Evolutionary conservation across 306 rosid species (phyloP), one percentile per base, ranked within the genome.

Genomic region (Cicer bijugum): DNA sequence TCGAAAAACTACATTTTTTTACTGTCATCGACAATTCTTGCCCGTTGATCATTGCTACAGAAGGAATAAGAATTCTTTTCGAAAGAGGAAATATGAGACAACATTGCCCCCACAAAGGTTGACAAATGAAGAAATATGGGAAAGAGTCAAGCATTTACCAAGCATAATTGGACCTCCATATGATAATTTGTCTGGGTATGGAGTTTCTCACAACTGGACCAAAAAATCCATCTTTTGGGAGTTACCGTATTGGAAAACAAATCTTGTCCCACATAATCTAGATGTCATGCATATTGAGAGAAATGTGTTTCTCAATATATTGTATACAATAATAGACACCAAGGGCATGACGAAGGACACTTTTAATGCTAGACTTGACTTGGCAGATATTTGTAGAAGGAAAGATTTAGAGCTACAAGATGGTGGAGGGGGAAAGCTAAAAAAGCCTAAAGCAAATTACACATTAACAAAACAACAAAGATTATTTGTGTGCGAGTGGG

Each of bases 381-480:
- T 55, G n/a, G 14, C 1, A 56, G 10, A n/a, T 8, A 6, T 33
- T 17, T 53, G 62, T 6, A 19, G 23, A 0, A 14, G n/a, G 0
- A 14, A 2, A 12, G 33, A 20, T 9, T 9, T 55, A 55, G 12
- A 17, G 2, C 12, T 55, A 55, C 61, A 55, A 55, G 37, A 5
- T 3, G 11, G 14, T 23, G 5, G 40, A 10, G 2, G 39, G 35
- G 63, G 16, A 10, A 58, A 33, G 42, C 42, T 2, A 20, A 20
- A 20, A 20, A 20, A 20, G 23, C 23, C 23, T 1, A 28, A 33
- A 4, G 43, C 43, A 28, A 8, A 61, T 12, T 61, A 61, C 5
- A n/a, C 67, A n/a, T 37, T 61, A 61, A 61, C 20, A 5, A 61
- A 35, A n/a, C 67, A 61, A 37, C 67, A 61, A 61, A 20, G 23